A percentile compares a stretch with the other conserved stretches of the same genome.
Evolutionary conservation across 2,329 filamentous ascomycete genomes (phyloP).

Genomic region (Apiospora koreana): DNA sequence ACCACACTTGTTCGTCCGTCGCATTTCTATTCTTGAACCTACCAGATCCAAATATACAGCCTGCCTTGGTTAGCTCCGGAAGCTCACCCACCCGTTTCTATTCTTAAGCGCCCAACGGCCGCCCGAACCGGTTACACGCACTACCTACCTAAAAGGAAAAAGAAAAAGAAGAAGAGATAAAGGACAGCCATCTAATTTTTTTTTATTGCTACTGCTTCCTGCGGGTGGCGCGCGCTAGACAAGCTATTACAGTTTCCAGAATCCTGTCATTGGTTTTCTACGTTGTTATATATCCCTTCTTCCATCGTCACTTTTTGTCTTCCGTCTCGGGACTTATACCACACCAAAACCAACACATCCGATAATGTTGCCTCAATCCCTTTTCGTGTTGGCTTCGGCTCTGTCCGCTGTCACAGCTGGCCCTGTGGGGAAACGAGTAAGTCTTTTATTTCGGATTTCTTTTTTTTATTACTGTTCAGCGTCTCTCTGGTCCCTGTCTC

Average conservation of each 20-base stretch:
- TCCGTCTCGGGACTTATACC: conserved; percentile 1
- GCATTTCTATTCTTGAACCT: neutral
- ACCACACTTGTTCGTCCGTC: neutral
- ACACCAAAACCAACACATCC: conserved; percentile 10
- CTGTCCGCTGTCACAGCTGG: conserved; percentile 27
- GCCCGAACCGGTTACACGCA: neutral
- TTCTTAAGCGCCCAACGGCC: conserved; percentile 7
- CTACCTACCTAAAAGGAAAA: neutral
- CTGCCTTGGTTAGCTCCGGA: neutral
- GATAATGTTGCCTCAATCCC: conserved; percentile 29
- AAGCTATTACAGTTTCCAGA: neutral
- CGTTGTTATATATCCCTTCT: neutral
- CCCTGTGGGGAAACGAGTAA: conserved; percentile 22
- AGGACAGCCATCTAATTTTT: too few species aligned
- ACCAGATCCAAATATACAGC: neutral
- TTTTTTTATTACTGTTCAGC: neutral
- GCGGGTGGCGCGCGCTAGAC: neutral
- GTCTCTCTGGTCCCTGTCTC: neutral
- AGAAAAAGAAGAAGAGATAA: neutral
- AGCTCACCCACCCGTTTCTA: conserved; percentile 3
- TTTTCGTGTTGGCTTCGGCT: conserved; percentile 27
- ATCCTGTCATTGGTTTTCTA: neutral
- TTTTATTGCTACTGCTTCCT: too few species aligned
- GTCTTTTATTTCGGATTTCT: neutral
- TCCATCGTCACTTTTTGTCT: neutral